These are phyloP conservation scores for Penicillium sp. DNA, from an alignment of 2,329 filamentous ascomycete genomes.

Conservation along the genomic window DNA sequence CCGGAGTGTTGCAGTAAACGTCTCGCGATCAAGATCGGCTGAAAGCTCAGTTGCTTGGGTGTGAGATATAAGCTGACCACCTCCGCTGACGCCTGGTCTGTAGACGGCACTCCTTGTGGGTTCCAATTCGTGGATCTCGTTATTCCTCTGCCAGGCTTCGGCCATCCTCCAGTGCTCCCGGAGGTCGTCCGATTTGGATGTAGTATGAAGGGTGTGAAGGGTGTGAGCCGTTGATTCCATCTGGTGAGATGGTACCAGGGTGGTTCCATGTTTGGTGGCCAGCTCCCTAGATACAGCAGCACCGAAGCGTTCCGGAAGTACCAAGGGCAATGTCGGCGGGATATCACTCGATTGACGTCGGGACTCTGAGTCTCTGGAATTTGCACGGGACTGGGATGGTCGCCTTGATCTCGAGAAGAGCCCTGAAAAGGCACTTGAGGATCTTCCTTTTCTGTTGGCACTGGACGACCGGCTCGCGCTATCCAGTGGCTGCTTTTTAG, in stretches of 20 bases:
- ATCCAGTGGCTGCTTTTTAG: slow-evolving; percentile 32
- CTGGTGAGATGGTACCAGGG: slow-evolving; percentile 14
- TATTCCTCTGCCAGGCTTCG: slow-evolving; percentile 16
- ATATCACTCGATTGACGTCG: slow-evolving; percentile 6
- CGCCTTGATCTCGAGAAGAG: slow-evolving; percentile 28
- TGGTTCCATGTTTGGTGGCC: slow-evolving; percentile 19
- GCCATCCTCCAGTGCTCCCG: slow-evolving; percentile 20
- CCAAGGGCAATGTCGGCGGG: slow-evolving; percentile 21
- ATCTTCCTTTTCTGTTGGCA: slow-evolving; percentile 24
- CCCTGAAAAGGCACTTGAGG: slow-evolving; percentile 23
- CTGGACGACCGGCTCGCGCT: slow-evolving; percentile 31
- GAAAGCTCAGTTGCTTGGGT: slow-evolving; percentile 1
- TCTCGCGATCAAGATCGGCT: slow-evolving; percentile 23
- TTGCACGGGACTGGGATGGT: slow-evolving; percentile 27
- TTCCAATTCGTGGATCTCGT: slow-evolving; percentile 1
- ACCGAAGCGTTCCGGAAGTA: slow-evolving; percentile 29
- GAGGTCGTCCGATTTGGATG: slow-evolving; percentile 18
- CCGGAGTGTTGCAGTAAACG: slow-evolving; percentile 25
- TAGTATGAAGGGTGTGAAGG: slow-evolving; percentile 10
- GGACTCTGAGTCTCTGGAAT: slow-evolving; percentile 18
- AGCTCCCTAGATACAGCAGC: slow-evolving; percentile 30
- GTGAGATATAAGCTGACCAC: neutral
- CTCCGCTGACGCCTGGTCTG: neutral
- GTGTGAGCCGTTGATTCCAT: slow-evolving; percentile 7
- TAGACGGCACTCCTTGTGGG: neutral